phyloP scores from a whole-genome alignment of 345 rosid species.

The Gossypium arboreum region DNA sequence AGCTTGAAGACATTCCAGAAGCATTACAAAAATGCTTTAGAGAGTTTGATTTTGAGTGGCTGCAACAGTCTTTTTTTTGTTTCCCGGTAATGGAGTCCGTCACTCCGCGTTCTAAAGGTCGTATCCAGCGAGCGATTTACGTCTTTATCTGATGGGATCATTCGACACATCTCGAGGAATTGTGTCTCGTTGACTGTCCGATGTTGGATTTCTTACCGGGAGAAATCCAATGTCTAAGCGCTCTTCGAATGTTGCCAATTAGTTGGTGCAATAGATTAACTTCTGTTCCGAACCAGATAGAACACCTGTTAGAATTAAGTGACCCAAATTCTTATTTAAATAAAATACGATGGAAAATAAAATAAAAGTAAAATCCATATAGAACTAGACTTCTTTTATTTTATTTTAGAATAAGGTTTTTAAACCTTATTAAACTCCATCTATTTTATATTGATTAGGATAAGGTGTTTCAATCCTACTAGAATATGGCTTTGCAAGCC shows the following conservation, averaged over 20 bases:
- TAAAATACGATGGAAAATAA: too few relatives aligned
- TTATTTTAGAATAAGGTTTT: too few relatives aligned
- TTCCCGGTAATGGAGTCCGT: neutral
- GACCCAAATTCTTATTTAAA: too few relatives aligned
- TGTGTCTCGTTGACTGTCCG: neutral
- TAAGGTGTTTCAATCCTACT: too few relatives aligned
- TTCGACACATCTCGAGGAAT: neutral
- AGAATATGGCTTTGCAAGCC: too few relatives aligned
- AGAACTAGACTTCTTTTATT: too few relatives aligned
- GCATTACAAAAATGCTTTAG: neutral
- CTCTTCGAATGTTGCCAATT: neutral
- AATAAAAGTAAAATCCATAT: too few relatives aligned
- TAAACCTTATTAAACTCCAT: too few relatives aligned
- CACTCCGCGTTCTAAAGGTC: neutral
- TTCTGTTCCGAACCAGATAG: neutral
- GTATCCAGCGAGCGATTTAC: neutral
- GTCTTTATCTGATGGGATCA: neutral
- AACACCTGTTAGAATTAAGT: too few relatives aligned
- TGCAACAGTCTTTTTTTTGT: neutral
- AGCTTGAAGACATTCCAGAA: slow-evolving; percentile 7
- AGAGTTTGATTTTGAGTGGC: neutral
- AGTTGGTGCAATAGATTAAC: neutral
- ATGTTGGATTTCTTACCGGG: neutral
- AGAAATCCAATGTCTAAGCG: neutral
- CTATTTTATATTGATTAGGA: too few relatives aligned